Base-by-base conservation (phyloP, 2,329 filamentous ascomycete species). In the Colletotrichum euphorbiae region DNA sequence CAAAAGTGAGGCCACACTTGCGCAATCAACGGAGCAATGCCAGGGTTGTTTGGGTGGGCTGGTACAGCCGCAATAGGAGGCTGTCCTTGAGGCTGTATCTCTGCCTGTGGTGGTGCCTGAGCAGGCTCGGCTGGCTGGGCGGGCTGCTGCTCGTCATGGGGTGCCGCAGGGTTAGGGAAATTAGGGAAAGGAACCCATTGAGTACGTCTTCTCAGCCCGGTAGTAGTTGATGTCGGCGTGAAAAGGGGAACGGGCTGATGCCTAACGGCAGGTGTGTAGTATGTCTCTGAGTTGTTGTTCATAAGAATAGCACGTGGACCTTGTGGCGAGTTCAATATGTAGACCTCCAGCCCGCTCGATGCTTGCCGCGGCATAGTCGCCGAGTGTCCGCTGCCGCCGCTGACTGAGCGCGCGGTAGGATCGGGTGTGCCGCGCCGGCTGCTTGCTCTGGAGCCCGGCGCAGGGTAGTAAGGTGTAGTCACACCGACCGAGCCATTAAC, bases 1-100 rank as follows among this genome's bases (percentile, higher is more conserved):
- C 88, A 91, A 31, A 91, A 74, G 59, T 90, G 84, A n/a, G 87
- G 87, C 80, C 85, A 86, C n/a, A 87, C 61, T 15, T 82, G 81
- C 4, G 79, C 80, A 54, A 82, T 62, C 21, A 84, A 68, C 17
- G 80, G 78, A 3, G 74, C 79, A 0, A 76, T 75, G 3, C 75
- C 77, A 1, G 79, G 80, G 55, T 84, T 84, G 60, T 78, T 80
- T 7, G 75, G 77, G 56, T 81, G 82, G 42, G 76, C 62, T 56
- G 73, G 73, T 21, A 73, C 75, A 40, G 76, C 69, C 9, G 62
- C 66, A 15, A 55, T 36, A 15, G 76, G 76, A 24, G 73, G 71
- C 48, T 76, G 75, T 6, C 69, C 72, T 21, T 73, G 77, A 19
- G 71, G 75, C 24, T 73, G 77, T 42, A 72, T 59, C 55, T 74